Evolutionary conservation across 352 stramenopile species (phyloP).

Genomic region (Phytophthora brassicae): DNA sequence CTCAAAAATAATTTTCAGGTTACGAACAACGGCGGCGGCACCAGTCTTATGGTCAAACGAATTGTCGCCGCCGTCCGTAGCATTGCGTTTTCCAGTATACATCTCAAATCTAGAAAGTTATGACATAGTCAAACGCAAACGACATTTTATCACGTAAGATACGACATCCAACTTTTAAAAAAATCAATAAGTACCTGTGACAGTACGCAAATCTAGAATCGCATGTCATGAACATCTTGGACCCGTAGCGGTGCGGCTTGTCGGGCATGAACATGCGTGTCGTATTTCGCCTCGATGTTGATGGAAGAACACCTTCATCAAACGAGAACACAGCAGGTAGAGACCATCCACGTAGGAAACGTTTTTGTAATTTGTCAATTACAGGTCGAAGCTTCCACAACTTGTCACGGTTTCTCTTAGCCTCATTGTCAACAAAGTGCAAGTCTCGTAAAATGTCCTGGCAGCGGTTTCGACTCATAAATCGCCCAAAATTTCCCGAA

Average conservation of each 20-base stretch:
- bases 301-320: background rate
- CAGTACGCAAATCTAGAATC: too few relatives aligned
- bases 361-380: background rate
- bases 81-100: too few relatives aligned
- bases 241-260: constrained; percentile 31
- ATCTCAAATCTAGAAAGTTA: too few relatives aligned
- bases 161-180: too few relatives aligned
- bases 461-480: constrained; percentile 20
- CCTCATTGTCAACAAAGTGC: constrained; percentile 19
- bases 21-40: too few relatives aligned
- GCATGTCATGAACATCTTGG: too few relatives aligned
- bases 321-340: background rate
- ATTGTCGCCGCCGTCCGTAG: too few relatives aligned
- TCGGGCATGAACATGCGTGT: too few relatives aligned
- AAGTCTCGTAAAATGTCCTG: constrained; percentile 18
- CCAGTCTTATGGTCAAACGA: constrained; percentile 19
- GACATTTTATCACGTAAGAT: too few relatives aligned
- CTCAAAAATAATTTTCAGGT: background rate
- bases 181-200: too few relatives aligned
- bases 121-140: too few relatives aligned
- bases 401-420: background rate
- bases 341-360: constrained; percentile 5
- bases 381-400: background rate
- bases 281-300: too few relatives aligned
- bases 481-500: constrained; percentile 11